Evolutionary conservation across 495 filamentous ascomycete genomes (phyloP).

Genomic region (Aspergillus incahuasiensis): DNA sequence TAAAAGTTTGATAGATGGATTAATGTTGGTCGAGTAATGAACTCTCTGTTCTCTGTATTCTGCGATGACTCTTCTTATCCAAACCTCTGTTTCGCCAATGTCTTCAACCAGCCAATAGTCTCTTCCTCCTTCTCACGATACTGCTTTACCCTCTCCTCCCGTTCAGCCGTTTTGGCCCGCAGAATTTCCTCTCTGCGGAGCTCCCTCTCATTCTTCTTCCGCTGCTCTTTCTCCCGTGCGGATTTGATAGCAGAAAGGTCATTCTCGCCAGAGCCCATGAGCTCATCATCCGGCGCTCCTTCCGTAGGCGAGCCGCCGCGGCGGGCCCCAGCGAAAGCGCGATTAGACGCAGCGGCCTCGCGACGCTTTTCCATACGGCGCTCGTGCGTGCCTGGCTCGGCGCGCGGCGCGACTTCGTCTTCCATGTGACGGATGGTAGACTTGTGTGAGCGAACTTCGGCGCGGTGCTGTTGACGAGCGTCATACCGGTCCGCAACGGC

Average conservation of each 20-base stretch:
- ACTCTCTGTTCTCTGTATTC: no score
- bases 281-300: constrained; percentile 37
- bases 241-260: constrained; percentile 38
- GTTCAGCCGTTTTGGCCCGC: constrained; percentile 35
- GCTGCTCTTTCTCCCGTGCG: constrained; percentile 35
- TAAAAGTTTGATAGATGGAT: constrained; percentile 7
- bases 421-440: constrained; percentile 30
- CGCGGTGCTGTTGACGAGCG: constrained; percentile 55
- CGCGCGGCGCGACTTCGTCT: constrained; percentile 79
- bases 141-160: constrained; percentile 40
- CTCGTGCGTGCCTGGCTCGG: constrained; percentile 80
- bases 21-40: not conserved
- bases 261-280: constrained; percentile 41
- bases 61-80: constrained; percentile 23
- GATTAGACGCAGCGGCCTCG: constrained; percentile 48
- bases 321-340: constrained; percentile 39
- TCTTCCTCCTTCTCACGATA: constrained; percentile 43
- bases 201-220: constrained; percentile 43
- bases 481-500: constrained; percentile 45
- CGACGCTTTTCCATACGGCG: constrained; percentile 79
- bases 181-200: constrained; percentile 41
- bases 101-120: constrained; percentile 43
- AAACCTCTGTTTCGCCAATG: constrained; percentile 43
- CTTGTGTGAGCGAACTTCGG: constrained; percentile 45
- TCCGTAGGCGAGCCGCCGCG: constrained; percentile 38